These are phyloP conservation scores for Acrasis kona DNA, from an alignment of 78 protist species.

Conservation along the genomic window DNA sequence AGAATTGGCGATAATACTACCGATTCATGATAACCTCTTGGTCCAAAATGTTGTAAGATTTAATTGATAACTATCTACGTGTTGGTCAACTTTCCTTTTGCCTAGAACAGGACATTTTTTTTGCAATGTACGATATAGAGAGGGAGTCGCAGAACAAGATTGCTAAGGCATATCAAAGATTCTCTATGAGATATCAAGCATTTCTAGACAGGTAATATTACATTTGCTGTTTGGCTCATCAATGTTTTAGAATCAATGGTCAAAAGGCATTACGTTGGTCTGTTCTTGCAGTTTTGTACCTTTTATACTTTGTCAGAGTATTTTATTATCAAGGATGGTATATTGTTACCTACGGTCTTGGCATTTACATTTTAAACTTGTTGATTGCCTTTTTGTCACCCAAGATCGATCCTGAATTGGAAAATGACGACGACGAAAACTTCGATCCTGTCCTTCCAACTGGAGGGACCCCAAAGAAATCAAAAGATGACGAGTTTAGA, in stretches of 20 bases:
- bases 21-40: too few species aligned
- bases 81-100: too few species aligned
- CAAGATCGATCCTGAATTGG: slow-evolving; percentile 60
- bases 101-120: too few species aligned
- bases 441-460: neutral
- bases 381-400: slow-evolving; percentile 80
- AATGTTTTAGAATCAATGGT: neutral
- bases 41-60: too few species aligned
- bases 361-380: slow-evolving; percentile 77
- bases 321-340: slow-evolving; percentile 45
- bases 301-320: slow-evolving; percentile 13
- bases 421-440: neutral
- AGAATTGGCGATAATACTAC: too few species aligned
- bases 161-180: too few species aligned
- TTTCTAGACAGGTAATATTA: neutral
- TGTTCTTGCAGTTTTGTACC: neutral
- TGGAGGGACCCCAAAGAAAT: neutral
- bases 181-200: neutral
- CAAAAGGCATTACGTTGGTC: slow-evolving; percentile 6
- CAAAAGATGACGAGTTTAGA: slow-evolving; percentile 57
- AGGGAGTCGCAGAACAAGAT: too few species aligned
- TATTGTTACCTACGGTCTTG: slow-evolving; percentile 81
- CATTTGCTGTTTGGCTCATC: neutral
- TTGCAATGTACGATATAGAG: too few species aligned
- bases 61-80: too few species aligned